Evolutionary conservation across 2,329 filamentous ascomycete genomes (phyloP).

Genomic region (Venturia pyrina): DNA sequence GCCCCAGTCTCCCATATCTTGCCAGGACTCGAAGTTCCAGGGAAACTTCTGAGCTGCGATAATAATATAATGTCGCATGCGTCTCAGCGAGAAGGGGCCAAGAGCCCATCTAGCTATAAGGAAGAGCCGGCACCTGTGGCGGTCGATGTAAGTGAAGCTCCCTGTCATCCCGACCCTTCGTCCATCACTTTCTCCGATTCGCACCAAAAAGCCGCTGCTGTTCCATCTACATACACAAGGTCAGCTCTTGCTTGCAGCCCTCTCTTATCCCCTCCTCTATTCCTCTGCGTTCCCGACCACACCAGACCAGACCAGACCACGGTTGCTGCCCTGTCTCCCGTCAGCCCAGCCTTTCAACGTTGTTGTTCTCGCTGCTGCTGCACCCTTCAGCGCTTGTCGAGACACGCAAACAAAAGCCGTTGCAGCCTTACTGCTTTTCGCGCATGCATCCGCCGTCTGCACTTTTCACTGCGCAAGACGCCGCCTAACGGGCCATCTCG

Average conservation of each 20-base stretch:
- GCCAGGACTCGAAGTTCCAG: conserved; percentile 4
- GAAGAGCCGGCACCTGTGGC: conserved; percentile 29
- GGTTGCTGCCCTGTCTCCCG: neutral
- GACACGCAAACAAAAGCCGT: conserved; percentile 8
- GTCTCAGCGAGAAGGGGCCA: conserved; percentile 27
- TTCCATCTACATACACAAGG: conserved; percentile 7
- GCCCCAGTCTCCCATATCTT: conserved; percentile 9
- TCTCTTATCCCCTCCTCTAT: conserved; percentile 5
- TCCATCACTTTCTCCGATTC: conserved; percentile 8
- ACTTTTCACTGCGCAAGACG: conserved; percentile 24
- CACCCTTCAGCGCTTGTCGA: neutral
- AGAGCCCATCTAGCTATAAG: conserved; percentile 30
- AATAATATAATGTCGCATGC: conserved; percentile 31
- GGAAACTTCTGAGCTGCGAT: conserved; percentile 14
- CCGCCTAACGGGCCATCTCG: conserved; percentile 21
- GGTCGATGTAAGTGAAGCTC: conserved; percentile 32
- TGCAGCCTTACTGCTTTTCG: conserved; percentile 17
- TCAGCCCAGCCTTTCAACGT: neutral
- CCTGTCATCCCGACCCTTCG: conserved; percentile 16
- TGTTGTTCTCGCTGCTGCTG: neutral
- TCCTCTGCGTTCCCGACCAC: neutral
- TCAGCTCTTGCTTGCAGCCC: conserved; percentile 9
- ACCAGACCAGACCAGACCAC: neutral
- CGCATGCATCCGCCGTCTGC: conserved; percentile 25
- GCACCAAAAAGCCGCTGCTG: conserved; percentile 1